Percentiles rank a stretch among this genome's conserved stretches.
Evolutionary conservation across 768 basidiomycete species (phyloP).

Genomic region (Lyophyllum atratum): DNA sequence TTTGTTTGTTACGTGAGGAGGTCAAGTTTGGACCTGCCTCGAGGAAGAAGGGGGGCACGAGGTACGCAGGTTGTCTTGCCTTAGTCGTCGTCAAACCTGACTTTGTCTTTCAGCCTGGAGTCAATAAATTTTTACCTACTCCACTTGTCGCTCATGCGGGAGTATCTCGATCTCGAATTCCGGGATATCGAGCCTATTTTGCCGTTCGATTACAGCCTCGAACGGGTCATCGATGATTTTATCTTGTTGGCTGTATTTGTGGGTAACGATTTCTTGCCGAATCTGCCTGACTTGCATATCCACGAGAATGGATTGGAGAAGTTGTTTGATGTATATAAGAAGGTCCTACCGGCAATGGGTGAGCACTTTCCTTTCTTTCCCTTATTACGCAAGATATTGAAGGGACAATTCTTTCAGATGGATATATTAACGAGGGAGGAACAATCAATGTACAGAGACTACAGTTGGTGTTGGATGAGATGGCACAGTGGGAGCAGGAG

Average conservation of each 20-base stretch:
- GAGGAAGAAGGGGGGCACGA: slow-evolving; percentile 68
- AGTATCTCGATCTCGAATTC: slow-evolving; percentile 98
- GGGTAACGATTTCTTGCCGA: slow-evolving; percentile 96
- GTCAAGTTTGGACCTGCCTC: slow-evolving; percentile 92
- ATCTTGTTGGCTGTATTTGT: slow-evolving; percentile 95
- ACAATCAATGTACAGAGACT: slow-evolving; percentile 77
- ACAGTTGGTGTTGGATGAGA: slow-evolving; percentile 86
- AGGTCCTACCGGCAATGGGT: slow-evolving; percentile 78
- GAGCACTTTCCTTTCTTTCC: slow-evolving; percentile 18
- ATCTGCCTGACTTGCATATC: slow-evolving; percentile 95
- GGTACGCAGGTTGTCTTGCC: slow-evolving; percentile 26
- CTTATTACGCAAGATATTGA: neutral
- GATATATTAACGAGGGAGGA: slow-evolving; percentile 92
- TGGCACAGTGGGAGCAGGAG: slow-evolving; percentile 86
- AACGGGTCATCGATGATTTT: slow-evolving; percentile 97
- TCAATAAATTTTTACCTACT: slow-evolving; percentile 92
- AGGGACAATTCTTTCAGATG: slow-evolving; percentile 49
- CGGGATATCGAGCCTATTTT: slow-evolving; percentile 63
- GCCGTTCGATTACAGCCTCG: slow-evolving; percentile 84
- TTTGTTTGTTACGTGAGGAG: slow-evolving; percentile 95
- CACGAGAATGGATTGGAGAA: slow-evolving; percentile 95
- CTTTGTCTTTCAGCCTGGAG: slow-evolving; percentile 48
- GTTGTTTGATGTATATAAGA: slow-evolving; percentile 95
- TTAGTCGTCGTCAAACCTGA: neutral
- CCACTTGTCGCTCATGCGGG: slow-evolving; percentile 92